Percentiles rank a stretch among this genome's conserved stretches.
Evolutionary conservation across 345 rosid genomes (phyloP).

Genomic region (Viola odorata): DNA sequence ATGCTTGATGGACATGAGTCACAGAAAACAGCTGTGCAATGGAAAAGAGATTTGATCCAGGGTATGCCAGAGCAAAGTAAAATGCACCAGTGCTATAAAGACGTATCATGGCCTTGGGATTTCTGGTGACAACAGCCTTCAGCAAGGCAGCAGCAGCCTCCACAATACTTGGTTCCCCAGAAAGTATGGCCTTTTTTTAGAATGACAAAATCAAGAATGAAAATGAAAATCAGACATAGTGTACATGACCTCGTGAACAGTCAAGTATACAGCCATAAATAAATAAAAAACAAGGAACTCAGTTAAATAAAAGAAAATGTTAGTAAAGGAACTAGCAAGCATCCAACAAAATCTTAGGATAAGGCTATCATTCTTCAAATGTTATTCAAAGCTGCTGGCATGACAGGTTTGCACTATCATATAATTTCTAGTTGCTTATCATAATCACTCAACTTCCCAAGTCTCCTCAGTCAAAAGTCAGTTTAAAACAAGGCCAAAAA

Average conservation of each 20-base stretch:
- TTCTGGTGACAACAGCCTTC: conserved; percentile 93
- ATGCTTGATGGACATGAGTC: conserved; percentile 98
- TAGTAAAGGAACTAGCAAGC: background rate
- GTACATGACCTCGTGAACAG: background rate
- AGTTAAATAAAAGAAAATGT: background rate
- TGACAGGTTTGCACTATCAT: background rate
- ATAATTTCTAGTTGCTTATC: background rate
- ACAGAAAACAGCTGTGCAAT: conserved; percentile 86
- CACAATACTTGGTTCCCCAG: conserved; percentile 94
- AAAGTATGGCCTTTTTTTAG: conserved; percentile 65
- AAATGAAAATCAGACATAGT: background rate
- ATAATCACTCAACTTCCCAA: background rate
- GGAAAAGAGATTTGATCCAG: conserved; percentile 89
- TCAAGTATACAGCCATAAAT: background rate
- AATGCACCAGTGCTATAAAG: conserved; percentile 95
- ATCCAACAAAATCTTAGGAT: background rate
- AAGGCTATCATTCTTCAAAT: background rate
- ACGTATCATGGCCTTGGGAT: conserved; percentile 96
- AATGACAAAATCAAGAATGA: conserved; percentile 10
- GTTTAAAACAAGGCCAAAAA: background rate
- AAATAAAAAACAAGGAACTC: background rate
- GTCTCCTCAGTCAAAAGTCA: background rate
- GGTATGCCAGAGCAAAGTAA: conserved; percentile 92
- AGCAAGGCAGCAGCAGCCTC: conserved; percentile 91
- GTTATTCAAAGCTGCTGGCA: background rate